Conservation (phyloP, 2,329 filamentous ascomycete species). For the Cytospora chrysosperma region DNA sequence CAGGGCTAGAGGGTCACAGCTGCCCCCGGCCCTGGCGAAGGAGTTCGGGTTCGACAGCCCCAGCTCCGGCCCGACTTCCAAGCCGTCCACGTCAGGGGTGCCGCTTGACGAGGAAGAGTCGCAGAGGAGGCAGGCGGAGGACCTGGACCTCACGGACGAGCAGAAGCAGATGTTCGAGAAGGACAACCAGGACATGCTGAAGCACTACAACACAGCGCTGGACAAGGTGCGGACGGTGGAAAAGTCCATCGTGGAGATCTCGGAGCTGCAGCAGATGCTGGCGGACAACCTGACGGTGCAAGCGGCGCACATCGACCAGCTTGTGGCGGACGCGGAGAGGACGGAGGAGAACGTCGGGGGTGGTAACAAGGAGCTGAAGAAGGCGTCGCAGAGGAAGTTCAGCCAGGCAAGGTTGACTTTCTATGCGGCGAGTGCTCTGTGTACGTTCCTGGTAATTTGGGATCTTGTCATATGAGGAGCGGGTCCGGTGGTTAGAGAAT, state of each 20-base stretch:
- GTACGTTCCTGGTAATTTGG: constrained; percentile 73
- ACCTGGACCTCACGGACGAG: constrained; percentile 69
- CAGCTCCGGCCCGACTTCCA: background rate
- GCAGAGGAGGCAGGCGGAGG: constrained; percentile 29
- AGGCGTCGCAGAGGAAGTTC: constrained; percentile 64
- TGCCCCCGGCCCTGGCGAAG: constrained; percentile 28
- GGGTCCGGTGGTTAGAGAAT: background rate
- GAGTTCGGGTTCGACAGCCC: constrained; percentile 22
- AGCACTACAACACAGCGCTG: constrained; percentile 90
- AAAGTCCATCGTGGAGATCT: constrained; percentile 87
- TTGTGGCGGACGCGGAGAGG: constrained; percentile 78
- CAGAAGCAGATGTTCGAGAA: constrained; percentile 91
- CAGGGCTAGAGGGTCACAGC: constrained; percentile 51
- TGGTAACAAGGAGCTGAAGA: constrained; percentile 89
- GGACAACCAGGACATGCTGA: constrained; percentile 89
- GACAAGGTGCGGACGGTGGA: constrained; percentile 92
- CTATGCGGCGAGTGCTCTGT: constrained; percentile 74
- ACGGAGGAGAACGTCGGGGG: constrained; percentile 84
- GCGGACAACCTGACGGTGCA: constrained; percentile 83
- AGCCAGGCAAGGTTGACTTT: constrained; percentile 78
- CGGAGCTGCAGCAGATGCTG: constrained; percentile 85
- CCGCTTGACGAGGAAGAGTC: constrained; percentile 26
- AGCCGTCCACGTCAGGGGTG: constrained; percentile 5
- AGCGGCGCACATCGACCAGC: constrained; percentile 82
- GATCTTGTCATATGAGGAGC: constrained; percentile 60